Percentiles rank a stretch among this genome's conserved stretches.
Conservation (phyloP, 169 alveolate genomes). For the Cryptosporidium tyzzeri region DNA sequence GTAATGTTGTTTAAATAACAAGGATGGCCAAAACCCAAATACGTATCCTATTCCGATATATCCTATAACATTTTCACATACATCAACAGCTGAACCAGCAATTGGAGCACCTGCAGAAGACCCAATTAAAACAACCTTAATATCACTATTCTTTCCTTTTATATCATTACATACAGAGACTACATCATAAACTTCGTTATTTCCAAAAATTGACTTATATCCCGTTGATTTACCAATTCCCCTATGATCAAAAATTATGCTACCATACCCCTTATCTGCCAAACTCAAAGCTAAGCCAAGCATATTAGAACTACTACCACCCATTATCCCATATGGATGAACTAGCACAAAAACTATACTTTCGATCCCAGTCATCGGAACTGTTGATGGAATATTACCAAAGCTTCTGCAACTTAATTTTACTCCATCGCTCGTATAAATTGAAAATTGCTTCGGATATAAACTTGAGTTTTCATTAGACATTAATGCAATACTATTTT, state of each 20-base stretch:
- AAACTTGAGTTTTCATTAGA: constrained; percentile 1
- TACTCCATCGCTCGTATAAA: constrained; percentile 46
- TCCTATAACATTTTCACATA: constrained; percentile 74
- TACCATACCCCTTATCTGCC: constrained; percentile 76
- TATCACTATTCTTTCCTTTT: constrained; percentile 15
- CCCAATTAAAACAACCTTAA: constrained; percentile 78
- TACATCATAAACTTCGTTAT: constrained; percentile 78
- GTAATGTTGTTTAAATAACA: constrained; percentile 79
- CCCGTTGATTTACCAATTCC: constrained; percentile 80
- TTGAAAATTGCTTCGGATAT: constrained; percentile 42
- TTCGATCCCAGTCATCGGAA: not conserved
- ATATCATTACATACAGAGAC: constrained; percentile 77
- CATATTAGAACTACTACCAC: constrained; percentile 69
- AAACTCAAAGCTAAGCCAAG: constrained; percentile 78
- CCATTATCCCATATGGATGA: constrained; percentile 74
- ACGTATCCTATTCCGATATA: constrained; percentile 81
- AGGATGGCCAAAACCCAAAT: constrained; percentile 79
- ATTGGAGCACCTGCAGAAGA: constrained; percentile 84
- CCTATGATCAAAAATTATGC: constrained; percentile 79
- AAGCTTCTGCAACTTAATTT: constrained; percentile 60
- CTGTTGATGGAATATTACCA: constrained; percentile 15
- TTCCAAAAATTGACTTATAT: constrained; percentile 77
- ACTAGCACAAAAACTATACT: constrained; percentile 69
- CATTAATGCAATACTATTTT: not conserved
- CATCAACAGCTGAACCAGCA: constrained; percentile 82